These are phyloP conservation scores for Pichia ethanolica DNA, from an alignment of 805 yeast species.

Conservation along the genomic window DNA sequence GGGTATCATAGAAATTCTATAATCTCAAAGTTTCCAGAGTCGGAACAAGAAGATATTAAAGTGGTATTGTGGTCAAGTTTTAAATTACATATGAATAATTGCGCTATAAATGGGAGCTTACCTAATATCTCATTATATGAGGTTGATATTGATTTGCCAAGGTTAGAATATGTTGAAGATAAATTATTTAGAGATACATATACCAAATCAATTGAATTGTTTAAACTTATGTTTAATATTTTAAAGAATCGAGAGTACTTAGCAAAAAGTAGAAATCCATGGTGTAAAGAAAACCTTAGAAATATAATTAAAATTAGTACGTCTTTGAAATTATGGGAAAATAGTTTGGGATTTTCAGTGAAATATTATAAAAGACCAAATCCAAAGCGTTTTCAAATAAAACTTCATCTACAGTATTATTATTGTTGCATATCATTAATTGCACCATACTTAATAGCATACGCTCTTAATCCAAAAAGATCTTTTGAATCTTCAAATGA, in stretches of 20 bases:
- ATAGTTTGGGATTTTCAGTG: conserved; percentile 15
- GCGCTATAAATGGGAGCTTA: conserved; percentile 31
- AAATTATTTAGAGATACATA: conserved; percentile 15
- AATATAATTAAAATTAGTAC: conserved; percentile 24
- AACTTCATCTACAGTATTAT: conserved; percentile 27
- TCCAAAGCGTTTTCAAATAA: conserved; percentile 24
- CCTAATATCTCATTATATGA: conserved; percentile 29
- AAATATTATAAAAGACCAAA: conserved; percentile 12
- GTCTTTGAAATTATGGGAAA: conserved; percentile 20
- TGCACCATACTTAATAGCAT: conserved; percentile 29
- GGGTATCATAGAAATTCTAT: conserved; percentile 30
- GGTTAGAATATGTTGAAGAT: conserved; percentile 10
- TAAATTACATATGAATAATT: conserved; percentile 26
- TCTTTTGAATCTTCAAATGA: conserved; percentile 21
- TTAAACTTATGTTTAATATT: conserved; percentile 25
- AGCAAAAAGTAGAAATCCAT: conserved; percentile 21
- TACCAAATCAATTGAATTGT: conserved; percentile 20
- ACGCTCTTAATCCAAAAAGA: conserved; percentile 19
- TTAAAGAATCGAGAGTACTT: conserved; percentile 26
- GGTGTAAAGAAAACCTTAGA: conserved; percentile 26
- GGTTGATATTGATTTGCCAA: conserved; percentile 28
- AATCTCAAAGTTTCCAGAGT: conserved; percentile 10
- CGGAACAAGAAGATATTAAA: conserved; percentile 20
- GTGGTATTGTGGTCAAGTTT: conserved; percentile 31
- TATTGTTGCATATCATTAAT: conserved; percentile 26